Evolutionary conservation across 257 asterid genomes (phyloP), one percentile per base, ranked within the genome.

Genomic region (Buddleja alternifolia): DNA sequence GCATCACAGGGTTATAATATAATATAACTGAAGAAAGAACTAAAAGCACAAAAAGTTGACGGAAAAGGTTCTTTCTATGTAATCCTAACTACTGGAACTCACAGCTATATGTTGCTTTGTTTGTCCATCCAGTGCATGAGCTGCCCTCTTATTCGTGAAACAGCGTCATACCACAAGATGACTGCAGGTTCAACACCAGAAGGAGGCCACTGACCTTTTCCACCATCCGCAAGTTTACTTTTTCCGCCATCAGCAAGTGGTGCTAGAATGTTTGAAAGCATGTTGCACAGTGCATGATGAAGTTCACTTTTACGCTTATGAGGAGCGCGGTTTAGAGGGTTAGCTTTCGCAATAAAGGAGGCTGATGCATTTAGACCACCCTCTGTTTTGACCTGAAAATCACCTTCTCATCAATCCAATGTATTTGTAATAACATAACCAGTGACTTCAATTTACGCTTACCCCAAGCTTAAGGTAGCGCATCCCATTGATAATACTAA

Each of bases 391-490:
- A 91, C 97, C 99, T 94, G 90, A 66, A 80, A 82, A 66, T 63
- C 72, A 85, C 58, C 66, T 59, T 66, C 69, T 72, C 63, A 53
- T 78, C 75, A 81, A 21, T 51, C 60, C 57, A 67, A 79, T 73
- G 76, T 45, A 74, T 61, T 48, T 60, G 59, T n/a, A 34, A 51
- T 32, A 72, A 71, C 61, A 54, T 64, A 65, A 75, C 63, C 25
- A 58, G 50, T 52, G 73, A 72, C 66, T 51, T 63, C 40, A 53
- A 73, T 69, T 65, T 56, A 72, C 65, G 71, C 96, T 36, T 84
- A 91, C 99, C 95, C 97, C 99, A 70, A 94, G 97, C 76, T 94
- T 91, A 72, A 94, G 92, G 85, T 94, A 91, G 75, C 99, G 96
- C 97, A 94, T 85, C 66, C 99, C 99, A 61, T 89, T 89, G 71